phyloP scores from a whole-genome alignment of 371 early-diverging fungal species.

The Phascolomyces articulosus region DNA sequence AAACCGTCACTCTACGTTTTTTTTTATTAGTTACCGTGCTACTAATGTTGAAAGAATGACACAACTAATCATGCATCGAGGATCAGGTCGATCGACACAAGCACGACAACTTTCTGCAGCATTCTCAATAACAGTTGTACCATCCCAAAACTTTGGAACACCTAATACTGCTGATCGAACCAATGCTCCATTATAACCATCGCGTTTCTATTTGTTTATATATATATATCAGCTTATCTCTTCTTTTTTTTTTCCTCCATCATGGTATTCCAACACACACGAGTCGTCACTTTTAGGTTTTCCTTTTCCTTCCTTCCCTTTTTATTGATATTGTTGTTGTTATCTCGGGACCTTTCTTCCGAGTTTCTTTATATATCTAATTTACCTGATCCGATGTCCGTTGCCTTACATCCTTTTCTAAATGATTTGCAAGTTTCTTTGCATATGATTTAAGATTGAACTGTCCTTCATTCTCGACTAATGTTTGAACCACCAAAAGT shows the following conservation, averaged over 20 bases:
- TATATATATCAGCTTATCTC: too few species aligned
- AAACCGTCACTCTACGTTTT: not conserved
- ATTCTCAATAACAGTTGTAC: slow-evolving; percentile 59
- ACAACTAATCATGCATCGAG: slow-evolving; percentile 64
- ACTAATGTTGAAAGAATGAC: slow-evolving; percentile 59
- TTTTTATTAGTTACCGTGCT: slow-evolving; percentile 39
- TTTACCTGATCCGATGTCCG: slow-evolving; percentile 10
- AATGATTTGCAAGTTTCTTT: slow-evolving; percentile 44
- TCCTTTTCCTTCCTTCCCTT: too few species aligned
- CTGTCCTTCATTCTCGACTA: slow-evolving; percentile 52
- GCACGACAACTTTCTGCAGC: slow-evolving; percentile 55
- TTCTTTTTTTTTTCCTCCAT: too few species aligned
- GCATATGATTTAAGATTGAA: slow-evolving; percentile 59
- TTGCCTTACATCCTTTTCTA: slow-evolving; percentile 3
- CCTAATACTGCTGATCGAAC: slow-evolving; percentile 66
- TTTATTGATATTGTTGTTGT: too few species aligned
- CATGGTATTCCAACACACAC: too few species aligned
- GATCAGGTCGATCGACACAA: slow-evolving; percentile 68
- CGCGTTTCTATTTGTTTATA: slow-evolving; percentile 16
- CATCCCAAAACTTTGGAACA: slow-evolving; percentile 67
- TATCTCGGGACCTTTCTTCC: slow-evolving; percentile 26
- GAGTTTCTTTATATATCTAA: not conserved
- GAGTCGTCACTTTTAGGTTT: too few species aligned
- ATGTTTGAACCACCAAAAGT: slow-evolving; percentile 56
- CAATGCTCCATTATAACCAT: slow-evolving; percentile 66